phyloP scores from a whole-genome alignment of 2,329 filamentous ascomycete genomes.

The Anthostomella pinea region DNA sequence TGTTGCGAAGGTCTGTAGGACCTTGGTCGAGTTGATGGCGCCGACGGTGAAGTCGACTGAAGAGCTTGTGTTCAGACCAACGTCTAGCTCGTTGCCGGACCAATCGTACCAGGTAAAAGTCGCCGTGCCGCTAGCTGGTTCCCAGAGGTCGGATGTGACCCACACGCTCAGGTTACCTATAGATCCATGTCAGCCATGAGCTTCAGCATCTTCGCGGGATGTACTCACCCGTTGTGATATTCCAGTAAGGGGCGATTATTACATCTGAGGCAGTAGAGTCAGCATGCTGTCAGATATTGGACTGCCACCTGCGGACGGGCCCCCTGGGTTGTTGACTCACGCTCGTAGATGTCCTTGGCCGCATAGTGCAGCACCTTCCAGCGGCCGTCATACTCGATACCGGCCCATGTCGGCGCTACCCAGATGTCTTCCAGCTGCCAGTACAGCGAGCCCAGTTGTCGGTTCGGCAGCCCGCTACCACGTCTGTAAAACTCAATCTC shows the following conservation, averaged over 20 bases:
- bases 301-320: too few relatives aligned
- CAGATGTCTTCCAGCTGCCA: conserved; percentile 66
- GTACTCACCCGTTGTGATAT: conserved; percentile 48
- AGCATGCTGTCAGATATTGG: too few relatives aligned
- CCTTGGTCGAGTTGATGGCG: conserved; percentile 4
- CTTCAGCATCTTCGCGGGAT: too few relatives aligned
- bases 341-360: conserved; percentile 55
- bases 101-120: conserved; percentile 51
- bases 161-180: conserved; percentile 50
- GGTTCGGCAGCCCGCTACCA: conserved; percentile 54
- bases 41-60: conserved; percentile 1
- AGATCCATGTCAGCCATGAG: too few relatives aligned
- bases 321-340: too few relatives aligned
- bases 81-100: conserved; percentile 7
- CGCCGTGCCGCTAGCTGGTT: conserved; percentile 42
- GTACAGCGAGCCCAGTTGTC: conserved; percentile 58
- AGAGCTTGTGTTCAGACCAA: background rate
- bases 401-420: conserved; percentile 63
- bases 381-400: conserved; percentile 59
- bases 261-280: too few relatives aligned
- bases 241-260: conserved; percentile 58
- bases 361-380: conserved; percentile 62
- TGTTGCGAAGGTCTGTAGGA: background rate
- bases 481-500: conserved; percentile 61
- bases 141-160: conserved; percentile 58